Evolutionary conservation across 345 rosid species (phyloP).

Genomic region (Lepidium africanum): DNA sequence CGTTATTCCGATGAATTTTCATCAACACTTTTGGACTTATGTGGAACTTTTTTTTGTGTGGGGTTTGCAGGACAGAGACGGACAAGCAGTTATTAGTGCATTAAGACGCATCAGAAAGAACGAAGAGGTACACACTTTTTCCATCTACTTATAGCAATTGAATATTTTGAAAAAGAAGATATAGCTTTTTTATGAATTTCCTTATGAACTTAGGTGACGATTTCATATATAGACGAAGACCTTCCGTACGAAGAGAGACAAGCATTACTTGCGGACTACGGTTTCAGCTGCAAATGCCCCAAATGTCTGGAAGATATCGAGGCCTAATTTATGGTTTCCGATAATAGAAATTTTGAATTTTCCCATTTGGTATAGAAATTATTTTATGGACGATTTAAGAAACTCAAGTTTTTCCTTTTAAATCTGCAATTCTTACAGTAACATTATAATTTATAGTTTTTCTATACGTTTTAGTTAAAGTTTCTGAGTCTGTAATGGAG

Average conservation of each 20-base stretch:
- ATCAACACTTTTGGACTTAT: neutral
- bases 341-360: neutral
- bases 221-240: slow-evolving; percentile 84
- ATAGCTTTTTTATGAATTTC: neutral
- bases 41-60: neutral
- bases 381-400: neutral
- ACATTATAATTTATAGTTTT: neutral
- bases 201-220: slow-evolving; percentile 42
- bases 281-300: slow-evolving; percentile 63
- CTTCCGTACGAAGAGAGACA: slow-evolving; percentile 61
- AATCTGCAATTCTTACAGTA: neutral
- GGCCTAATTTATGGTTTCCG: neutral
- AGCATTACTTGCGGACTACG: slow-evolving; percentile 67
- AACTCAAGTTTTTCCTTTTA: too few species aligned
- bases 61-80: slow-evolving; percentile 66
- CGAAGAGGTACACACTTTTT: slow-evolving; percentile 55
- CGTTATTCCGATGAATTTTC: neutral
- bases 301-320: slow-evolving; percentile 49
- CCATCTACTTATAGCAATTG: neutral
- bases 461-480: neutral
- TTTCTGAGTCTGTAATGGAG: neutral
- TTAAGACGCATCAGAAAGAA: slow-evolving; percentile 44
- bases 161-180: neutral
- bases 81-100: slow-evolving; percentile 74
- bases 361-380: neutral